Evolutionary conservation across 2,329 filamentous ascomycete species (phyloP), one percentile per base, ranked within the genome.

Genomic region (Phialemoniopsis sp.): DNA sequence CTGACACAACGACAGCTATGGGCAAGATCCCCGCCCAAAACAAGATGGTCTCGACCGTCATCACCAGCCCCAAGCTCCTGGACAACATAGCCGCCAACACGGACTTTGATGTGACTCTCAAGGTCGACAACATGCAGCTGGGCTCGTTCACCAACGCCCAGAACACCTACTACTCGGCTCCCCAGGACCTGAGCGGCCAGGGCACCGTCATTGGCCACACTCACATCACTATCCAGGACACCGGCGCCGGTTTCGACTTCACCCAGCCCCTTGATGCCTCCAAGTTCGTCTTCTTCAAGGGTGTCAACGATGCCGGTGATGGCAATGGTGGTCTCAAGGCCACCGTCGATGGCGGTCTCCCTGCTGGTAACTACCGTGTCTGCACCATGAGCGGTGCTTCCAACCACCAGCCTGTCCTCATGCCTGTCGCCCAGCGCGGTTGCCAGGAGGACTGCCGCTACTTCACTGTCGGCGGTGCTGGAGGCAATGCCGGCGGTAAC

Each of bases 341-440:
- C 30, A 60, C 56, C 3, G 79, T 84, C 17, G 60, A 64, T 2
- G 75, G 71, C 41, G 80, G 79, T 51, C 72, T 84, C 3, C 76
- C 78, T 4, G 65, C 68, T 4, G 79, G 80, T 29, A 78, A 76
- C 64, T 85, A 83, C 63, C 77, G 80, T 50, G 61, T 81, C 45
- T 85, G 80, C 68, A 78, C 73, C 51, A 80, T 85, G 74, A 68
- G 72, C 19, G 62, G 71, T 44, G 63, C 80, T n/a, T 64, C 76
- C 49, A 85, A 84, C 66, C 80, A 85, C 54, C 78, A 83, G 63
- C 77, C 78, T 41, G 76, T 82, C 9, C 54, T 81, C 39, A 82
- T 82, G 78, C 78, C 79, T 37, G 73, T 84, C 38, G 80, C 80
- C 40, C 80, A 83, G 62, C 76, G 80, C 58, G 80, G 80, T 59